phyloP scores from a whole-genome alignment of 2,329 filamentous ascomycete genomes.

The Alternaria infectoria region DNA sequence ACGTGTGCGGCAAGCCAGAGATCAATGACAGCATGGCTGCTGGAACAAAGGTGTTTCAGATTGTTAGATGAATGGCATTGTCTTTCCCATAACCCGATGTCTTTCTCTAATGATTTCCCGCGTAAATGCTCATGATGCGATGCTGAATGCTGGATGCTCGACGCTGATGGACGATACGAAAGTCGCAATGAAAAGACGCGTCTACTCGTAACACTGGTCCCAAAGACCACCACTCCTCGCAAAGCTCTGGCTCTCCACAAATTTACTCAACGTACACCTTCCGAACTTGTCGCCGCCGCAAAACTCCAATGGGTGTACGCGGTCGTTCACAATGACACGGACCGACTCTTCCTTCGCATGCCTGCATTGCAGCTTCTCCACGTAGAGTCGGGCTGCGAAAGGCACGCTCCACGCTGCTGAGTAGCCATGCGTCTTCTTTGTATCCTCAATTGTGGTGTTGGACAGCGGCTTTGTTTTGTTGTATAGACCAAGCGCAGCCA shows the following conservation, averaged over 20 bases:
- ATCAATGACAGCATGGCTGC: not conserved
- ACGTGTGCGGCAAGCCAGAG: not conserved
- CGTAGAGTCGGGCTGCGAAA: constrained; percentile 80
- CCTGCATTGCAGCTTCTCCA: constrained; percentile 82
- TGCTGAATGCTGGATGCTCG: not conserved
- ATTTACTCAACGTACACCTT: constrained; percentile 71
- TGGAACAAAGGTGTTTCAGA: not conserved
- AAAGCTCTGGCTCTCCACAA: constrained; percentile 78
- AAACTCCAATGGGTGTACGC: constrained; percentile 73
- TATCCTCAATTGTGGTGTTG: constrained; percentile 55
- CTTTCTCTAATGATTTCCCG: not conserved
- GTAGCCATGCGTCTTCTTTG: constrained; percentile 68
- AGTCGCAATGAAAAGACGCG: too few species aligned
- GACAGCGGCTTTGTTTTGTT: constrained; percentile 63
- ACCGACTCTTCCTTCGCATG: constrained; percentile 71
- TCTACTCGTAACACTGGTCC: constrained; percentile 62
- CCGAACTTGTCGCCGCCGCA: constrained; percentile 75
- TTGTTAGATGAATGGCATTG: not conserved
- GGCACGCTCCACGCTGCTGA: constrained; percentile 81
- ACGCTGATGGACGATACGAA: too few species aligned
- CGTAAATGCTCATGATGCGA: not conserved
- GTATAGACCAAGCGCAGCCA: constrained; percentile 79
- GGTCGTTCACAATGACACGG: constrained; percentile 81
- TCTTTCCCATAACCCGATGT: not conserved
- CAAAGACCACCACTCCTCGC: constrained; percentile 75